A percentile compares a stretch with the other conserved stretches of the same genome.
Conservation (phyloP, 2,329 filamentous ascomycete genomes). For the Furcasterigmium furcatum region DNA sequence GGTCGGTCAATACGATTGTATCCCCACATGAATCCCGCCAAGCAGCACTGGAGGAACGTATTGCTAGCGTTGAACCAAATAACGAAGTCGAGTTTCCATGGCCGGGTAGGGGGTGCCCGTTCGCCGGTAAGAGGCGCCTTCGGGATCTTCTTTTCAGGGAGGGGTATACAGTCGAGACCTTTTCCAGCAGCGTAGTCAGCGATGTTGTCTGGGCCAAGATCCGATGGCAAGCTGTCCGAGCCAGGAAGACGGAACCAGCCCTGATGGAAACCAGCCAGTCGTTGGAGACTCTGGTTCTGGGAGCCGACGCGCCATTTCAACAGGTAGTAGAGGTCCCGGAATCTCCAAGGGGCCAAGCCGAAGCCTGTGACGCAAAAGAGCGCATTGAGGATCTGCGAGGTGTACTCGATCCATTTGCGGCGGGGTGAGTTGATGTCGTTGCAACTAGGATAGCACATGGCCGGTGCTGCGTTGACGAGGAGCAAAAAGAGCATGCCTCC, state of each 20-base stretch:
- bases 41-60: conserved; percentile 70
- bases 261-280: conserved; percentile 70
- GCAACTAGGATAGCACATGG: conserved; percentile 70
- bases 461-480: conserved; percentile 69
- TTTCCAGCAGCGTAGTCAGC: conserved; percentile 31
- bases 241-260: conserved; percentile 73
- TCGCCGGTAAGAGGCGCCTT: conserved; percentile 68
- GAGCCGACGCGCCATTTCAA: conserved; percentile 58
- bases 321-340: conserved; percentile 74
- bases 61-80: conserved; percentile 78
- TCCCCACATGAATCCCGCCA: conserved; percentile 84
- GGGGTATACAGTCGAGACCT: conserved; percentile 51
- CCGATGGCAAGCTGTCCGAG: conserved; percentile 54
- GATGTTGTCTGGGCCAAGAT: conserved; percentile 51
- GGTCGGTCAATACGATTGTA: conserved; percentile 62
- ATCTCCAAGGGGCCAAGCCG: conserved; percentile 80
- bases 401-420: conserved; percentile 81
- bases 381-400: conserved; percentile 78
- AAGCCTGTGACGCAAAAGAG: conserved; percentile 88
- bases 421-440: conserved; percentile 72
- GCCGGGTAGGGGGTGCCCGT: conserved; percentile 61
- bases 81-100: conserved; percentile 78
- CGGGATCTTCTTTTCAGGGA: conserved; percentile 61
- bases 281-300: conserved; percentile 55
- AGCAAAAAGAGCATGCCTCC: conserved; percentile 88